These are phyloP conservation scores for Quaeritorhiza haematococci DNA, from an alignment of 371 early-diverging fungal genomes.

Conservation along the genomic window DNA sequence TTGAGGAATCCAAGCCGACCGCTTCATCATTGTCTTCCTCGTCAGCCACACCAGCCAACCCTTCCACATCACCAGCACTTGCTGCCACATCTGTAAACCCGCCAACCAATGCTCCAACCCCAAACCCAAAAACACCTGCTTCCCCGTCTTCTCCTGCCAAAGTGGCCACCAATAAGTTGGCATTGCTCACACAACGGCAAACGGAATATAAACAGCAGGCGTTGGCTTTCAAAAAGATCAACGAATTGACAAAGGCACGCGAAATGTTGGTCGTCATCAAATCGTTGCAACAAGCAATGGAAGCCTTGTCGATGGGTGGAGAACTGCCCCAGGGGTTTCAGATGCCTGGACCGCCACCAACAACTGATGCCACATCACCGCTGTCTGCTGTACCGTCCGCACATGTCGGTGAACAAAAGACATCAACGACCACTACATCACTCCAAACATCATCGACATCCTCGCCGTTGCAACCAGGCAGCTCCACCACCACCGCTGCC, in stretches of 20 bases:
- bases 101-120: background rate
- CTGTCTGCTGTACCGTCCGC: background rate
- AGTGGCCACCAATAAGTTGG: slow-evolving; percentile 17
- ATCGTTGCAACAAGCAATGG: slow-evolving; percentile 30
- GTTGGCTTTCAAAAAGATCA: slow-evolving; percentile 45
- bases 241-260: slow-evolving; percentile 47
- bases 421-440: slow-evolving; percentile 4
- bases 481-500: too few relatives aligned
- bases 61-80: background rate
- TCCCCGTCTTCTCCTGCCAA: background rate
- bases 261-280: slow-evolving; percentile 53
- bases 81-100: background rate
- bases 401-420: background rate
- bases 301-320: slow-evolving; percentile 20
- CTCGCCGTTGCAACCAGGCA: too few relatives aligned
- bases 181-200: slow-evolving; percentile 36
- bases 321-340: slow-evolving; percentile 37
- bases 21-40: too few relatives aligned
- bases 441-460: background rate
- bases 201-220: slow-evolving; percentile 63
- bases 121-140: background rate
- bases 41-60: background rate
- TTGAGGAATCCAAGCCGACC: background rate
- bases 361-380: slow-evolving; percentile 3
- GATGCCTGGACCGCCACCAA: slow-evolving; percentile 37